Evolutionary conservation across 306 rosid species (phyloP), one percentile per base, ranked within the genome.

Genomic region (Prunus kanzakura): DNA sequence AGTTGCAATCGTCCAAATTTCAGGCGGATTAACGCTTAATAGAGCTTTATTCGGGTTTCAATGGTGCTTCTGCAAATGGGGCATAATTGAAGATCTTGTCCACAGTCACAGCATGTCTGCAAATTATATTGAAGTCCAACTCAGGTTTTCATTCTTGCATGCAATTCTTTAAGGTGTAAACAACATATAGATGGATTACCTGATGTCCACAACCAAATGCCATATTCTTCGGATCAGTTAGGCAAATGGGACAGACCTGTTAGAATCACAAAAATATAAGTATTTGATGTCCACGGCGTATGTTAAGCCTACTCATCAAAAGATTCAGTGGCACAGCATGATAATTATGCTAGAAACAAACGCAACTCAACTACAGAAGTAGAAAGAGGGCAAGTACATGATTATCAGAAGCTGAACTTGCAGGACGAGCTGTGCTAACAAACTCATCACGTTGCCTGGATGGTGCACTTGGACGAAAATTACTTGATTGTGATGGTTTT

Each of bases 161-260:
- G 61, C 32, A 11, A 38, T 35, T 56, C 75, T 51, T 43, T 4
- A 81, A 65, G 18, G 58, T 49, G 54, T 51, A 25, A 29, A 32
- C 80, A 85, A 38, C 35, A 47, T 23, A 19, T 49, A 52, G 55
- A 56, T 35, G 29, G 27, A 71, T 79, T 80, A 96, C 99, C 96
- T 91, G 96, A 82, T 96, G 99, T 25, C 98, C 98, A 27, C 99
- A 96, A 63, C 96, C 99, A 69, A 96, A 96, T 18, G 98, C 98
- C 97, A 96, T 87, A 41, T 96, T 81, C 83, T 86, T 93, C 8
- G 91, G 83, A 82, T 88, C 68, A 14, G 78, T 22, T 61, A 88
- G 81, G 86, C 97, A 96, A 85, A 96, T 89, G 80, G 91, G 90
- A 81, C 99, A 96, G 71, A 80, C 63, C 99, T 96, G 88, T 64